Evolutionary conservation across 2,329 filamentous ascomycete genomes (phyloP).

Genomic region (Biscogniauxia sp.): DNA sequence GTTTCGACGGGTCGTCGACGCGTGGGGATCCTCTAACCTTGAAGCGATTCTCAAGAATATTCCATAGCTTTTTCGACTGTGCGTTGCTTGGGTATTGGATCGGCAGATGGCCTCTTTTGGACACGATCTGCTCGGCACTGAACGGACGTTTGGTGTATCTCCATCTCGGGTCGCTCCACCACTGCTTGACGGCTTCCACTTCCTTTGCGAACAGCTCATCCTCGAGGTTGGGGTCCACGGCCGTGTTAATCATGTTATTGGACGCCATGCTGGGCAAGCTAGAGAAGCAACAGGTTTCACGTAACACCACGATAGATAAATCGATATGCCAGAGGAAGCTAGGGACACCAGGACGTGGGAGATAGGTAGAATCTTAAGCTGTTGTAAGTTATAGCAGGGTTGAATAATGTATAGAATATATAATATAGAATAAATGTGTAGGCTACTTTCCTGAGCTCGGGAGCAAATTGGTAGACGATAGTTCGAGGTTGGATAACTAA

Average conservation of each 20-base stretch:
- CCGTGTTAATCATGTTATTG: conserved; percentile 60
- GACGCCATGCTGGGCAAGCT: conserved; percentile 50
- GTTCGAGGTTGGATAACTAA: not conserved
- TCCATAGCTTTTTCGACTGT: conserved; percentile 93
- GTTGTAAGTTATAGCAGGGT: not conserved
- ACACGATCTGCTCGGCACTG: conserved; percentile 94
- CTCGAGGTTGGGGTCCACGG: conserved; percentile 55
- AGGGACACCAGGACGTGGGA: not conserved
- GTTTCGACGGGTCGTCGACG: not conserved
- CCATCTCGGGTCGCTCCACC: conserved; percentile 94
- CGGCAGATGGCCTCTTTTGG: conserved; percentile 87
- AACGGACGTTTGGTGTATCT: conserved; percentile 88
- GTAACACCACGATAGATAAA: not conserved
- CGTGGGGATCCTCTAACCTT: conserved; percentile 51
- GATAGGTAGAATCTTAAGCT: not conserved
- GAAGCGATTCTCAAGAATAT: conserved; percentile 82
- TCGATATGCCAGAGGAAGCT: conserved; percentile 5
- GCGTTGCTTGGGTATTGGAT: conserved; percentile 88
- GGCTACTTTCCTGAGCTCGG: not conserved
- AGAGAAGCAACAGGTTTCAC: conserved; percentile 7
- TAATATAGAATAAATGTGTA: not conserved
- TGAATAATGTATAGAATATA: not conserved
- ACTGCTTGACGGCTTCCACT: conserved; percentile 83
- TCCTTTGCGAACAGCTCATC: conserved; percentile 74
- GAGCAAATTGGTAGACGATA: not conserved